These are phyloP conservation scores for Alternaria triticina DNA, from an alignment of 2,329 filamentous ascomycete species.

Conservation along the genomic window DNA sequence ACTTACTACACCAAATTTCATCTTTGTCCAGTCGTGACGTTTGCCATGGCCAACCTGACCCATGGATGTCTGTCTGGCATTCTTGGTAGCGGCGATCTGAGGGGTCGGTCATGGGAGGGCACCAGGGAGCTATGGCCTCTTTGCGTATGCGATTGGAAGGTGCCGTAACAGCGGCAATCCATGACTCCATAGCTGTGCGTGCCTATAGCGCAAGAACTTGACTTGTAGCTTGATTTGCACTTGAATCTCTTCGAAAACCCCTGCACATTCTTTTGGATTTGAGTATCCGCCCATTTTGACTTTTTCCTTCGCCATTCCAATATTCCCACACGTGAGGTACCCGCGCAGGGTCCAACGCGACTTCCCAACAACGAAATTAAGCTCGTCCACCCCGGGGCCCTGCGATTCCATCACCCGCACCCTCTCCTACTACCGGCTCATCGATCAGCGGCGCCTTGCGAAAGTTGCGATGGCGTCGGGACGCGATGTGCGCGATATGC, in stretches of 20 bases:
- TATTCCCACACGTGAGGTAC: conserved; percentile 16
- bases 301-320: neutral
- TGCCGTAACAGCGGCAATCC: conserved; percentile 19
- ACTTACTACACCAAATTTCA: conserved; percentile 13
- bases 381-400: conserved; percentile 30
- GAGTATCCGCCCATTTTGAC: conserved; percentile 3
- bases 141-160: conserved; percentile 17
- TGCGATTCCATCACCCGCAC: conserved; percentile 34
- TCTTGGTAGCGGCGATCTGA: neutral
- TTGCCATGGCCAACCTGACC: neutral
- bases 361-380: conserved; percentile 20
- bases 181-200: conserved; percentile 18
- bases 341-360: conserved; percentile 18
- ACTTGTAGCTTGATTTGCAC: neutral
- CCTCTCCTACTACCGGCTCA: conserved; percentile 20
- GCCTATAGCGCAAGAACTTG: conserved; percentile 13
- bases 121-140: conserved; percentile 17
- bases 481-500: conserved; percentile 82
- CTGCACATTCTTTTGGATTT: conserved; percentile 6
- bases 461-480: conserved; percentile 45
- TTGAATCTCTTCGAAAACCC: neutral
- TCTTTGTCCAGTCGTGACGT: neutral
- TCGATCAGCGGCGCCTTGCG: conserved; percentile 25
- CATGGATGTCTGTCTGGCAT: neutral
- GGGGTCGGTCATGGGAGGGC: neutral